Evolutionary conservation across 306 rosid species (phyloP), one percentile per base, ranked within the genome.

Genomic region (Castanea mollissima): DNA sequence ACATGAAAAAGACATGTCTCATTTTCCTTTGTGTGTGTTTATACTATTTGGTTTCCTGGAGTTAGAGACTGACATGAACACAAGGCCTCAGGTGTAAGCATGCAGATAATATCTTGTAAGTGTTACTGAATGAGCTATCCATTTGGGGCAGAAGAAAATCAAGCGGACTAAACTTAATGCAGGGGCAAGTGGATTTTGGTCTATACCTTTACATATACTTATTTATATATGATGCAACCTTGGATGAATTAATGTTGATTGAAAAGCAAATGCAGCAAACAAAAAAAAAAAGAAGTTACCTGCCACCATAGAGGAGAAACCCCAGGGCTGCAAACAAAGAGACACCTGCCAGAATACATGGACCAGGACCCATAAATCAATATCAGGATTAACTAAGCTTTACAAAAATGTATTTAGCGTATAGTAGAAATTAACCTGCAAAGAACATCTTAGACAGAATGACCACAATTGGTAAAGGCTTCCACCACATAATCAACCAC

Each of bases 281-380:
- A 80, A 75, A 32, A 54, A 71, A 72, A 86, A 65, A 14, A 57
- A 77, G 13, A 13, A 68, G 62, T 70, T 90, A 96, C 99, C 99
- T 96, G 83, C 99, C 99, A 79, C 99, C 99, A 34, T 93, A 96
- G 76, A 93, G 92, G 82, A 96, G 97, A 90, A 96, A 96, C 58
- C 98, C 99, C 69, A 96, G 92, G 78, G 99, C 99, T 23, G 98
- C 97, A 74, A 93, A 93, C 85, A 93, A 88, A 79, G 99, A 91
- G 20, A 96, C 94, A 81, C 97, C 98, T 93, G 80, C 71, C 84
- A 83, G 73, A 79, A 76, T 55, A 82, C 15, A 74, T 69, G 75
- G 73, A 81, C 74, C 27, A 80, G 54, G 71, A 52, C 60, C 12
- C 16, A 34, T 83, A 52, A 78, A 32, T 73, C 71, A 77, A 74